Conservation (phyloP, 1,139 yeast genomes). For the Protomyces inouyei region DNA sequence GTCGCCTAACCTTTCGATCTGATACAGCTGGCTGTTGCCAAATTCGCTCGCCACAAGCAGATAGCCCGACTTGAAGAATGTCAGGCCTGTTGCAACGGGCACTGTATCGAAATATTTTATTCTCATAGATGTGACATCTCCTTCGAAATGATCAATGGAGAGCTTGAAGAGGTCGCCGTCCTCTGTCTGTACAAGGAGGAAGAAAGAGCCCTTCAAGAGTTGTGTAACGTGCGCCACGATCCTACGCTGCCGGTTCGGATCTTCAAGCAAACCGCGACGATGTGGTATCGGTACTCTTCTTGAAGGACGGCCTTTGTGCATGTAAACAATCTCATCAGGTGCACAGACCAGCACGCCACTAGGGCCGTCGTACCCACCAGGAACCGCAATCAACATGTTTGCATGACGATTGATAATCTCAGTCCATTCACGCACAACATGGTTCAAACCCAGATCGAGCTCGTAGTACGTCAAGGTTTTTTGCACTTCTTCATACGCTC, state of each 20-base stretch:
- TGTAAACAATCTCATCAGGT: slow-evolving; percentile 47
- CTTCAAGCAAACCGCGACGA: slow-evolving; percentile 38
- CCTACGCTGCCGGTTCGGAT: slow-evolving; percentile 37
- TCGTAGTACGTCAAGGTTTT: slow-evolving; percentile 60
- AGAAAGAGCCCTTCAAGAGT: slow-evolving; percentile 56
- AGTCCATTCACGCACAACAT: slow-evolving; percentile 53
- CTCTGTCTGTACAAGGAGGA: slow-evolving; percentile 65
- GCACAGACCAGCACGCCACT: slow-evolving; percentile 57
- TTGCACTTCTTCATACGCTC: slow-evolving; percentile 34
- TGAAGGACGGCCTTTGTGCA: slow-evolving; percentile 40
- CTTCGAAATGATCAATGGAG: slow-evolving; percentile 47
- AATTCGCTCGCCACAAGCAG: slow-evolving; percentile 61
- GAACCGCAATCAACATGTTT: slow-evolving; percentile 46
- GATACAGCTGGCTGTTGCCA: slow-evolving; percentile 63
- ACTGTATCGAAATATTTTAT: slow-evolving; percentile 75
- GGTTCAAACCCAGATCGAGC: slow-evolving; percentile 79
- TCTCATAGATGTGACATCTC: slow-evolving; percentile 41
- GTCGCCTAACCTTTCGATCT: slow-evolving; percentile 71
- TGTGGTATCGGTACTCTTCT: slow-evolving; percentile 53
- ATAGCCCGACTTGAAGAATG: slow-evolving; percentile 70
- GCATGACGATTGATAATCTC: slow-evolving; percentile 45
- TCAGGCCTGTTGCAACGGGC: slow-evolving; percentile 52
- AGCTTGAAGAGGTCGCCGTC: slow-evolving; percentile 76
- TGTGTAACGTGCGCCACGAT: slow-evolving; percentile 62
- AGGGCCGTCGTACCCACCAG: slow-evolving; percentile 56